phyloP scores from a whole-genome alignment of 164 flowering plant species.

The Stephania yunnanensis region DNA sequence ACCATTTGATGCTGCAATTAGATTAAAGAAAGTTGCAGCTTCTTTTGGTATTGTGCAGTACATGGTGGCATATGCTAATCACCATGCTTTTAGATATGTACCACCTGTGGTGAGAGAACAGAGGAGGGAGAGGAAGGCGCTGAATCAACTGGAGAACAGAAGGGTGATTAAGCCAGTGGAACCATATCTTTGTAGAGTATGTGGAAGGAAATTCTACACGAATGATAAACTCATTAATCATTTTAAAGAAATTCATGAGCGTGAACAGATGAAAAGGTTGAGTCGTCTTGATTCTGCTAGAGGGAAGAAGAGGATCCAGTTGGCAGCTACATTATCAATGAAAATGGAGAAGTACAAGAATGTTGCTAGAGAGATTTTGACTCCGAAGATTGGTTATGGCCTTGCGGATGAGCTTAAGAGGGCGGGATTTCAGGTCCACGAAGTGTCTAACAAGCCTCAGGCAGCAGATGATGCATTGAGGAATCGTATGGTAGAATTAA shows the following conservation, averaged over 20 bases:
- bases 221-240: constrained; percentile 64
- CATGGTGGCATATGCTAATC: constrained; percentile 76
- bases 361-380: constrained; percentile 53
- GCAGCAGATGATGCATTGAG: constrained; percentile 66
- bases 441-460: constrained; percentile 63
- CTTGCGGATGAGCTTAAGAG: constrained; percentile 72
- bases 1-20: constrained; percentile 61
- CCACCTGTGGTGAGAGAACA: constrained; percentile 47
- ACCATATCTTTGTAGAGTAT: constrained; percentile 58
- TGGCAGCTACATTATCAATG: constrained; percentile 66
- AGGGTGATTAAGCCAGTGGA: constrained; percentile 40
- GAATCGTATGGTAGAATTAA: constrained; percentile 62
- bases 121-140: constrained; percentile 44
- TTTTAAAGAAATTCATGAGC: constrained; percentile 72
- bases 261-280: constrained; percentile 66
- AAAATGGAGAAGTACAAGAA: constrained; percentile 81
- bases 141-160: constrained; percentile 47
- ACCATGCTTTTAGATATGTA: constrained; percentile 48
- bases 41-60: constrained; percentile 53
- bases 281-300: constrained; percentile 60
- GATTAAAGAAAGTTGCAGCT: constrained; percentile 48
- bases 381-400: constrained; percentile 65
- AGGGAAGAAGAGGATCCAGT: constrained; percentile 53
- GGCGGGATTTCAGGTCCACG: constrained; percentile 68
- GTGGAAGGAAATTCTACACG: constrained; percentile 65